Evolutionary conservation across 116 monocot species (phyloP).

Genomic region (Posidonia oceanica): DNA sequence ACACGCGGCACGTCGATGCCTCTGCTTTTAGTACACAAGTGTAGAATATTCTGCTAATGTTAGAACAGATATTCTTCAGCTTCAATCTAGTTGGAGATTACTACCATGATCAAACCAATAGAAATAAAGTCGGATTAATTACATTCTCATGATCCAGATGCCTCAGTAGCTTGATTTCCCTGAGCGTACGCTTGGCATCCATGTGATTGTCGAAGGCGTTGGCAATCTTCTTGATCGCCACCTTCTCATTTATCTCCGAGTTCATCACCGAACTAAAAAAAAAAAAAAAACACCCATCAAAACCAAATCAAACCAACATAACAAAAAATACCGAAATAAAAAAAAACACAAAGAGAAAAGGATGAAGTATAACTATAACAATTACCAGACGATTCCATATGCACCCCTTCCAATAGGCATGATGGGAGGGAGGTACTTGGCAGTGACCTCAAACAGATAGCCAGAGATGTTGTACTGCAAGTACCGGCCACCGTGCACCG

Average conservation of each 20-base stretch:
- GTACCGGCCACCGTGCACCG: constrained; percentile 27
- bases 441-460: constrained; percentile 35
- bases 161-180: constrained; percentile 88
- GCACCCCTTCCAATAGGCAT: constrained; percentile 48
- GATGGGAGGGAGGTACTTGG: constrained; percentile 48
- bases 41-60: no score
- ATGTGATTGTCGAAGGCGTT: constrained; percentile 95
- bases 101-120: no score
- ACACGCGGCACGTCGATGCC: no score
- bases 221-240: constrained; percentile 96
- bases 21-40: no score
- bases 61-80: no score
- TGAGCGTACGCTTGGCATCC: constrained; percentile 89
- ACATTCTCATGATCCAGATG: constrained; percentile 98
- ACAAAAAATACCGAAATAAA: constrained; percentile 4
- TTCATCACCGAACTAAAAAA: constrained; percentile 74
- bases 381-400: constrained; percentile 49
- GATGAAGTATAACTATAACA: neutral
- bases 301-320: neutral
- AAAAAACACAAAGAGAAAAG: neutral
- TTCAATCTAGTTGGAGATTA: no score
- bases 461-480: constrained; percentile 47
- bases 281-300: neutral
- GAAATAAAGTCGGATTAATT: constrained; percentile 1
- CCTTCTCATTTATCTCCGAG: constrained; percentile 76